These are phyloP conservation scores for Coemansia sp. DNA, from an alignment of 192 early-diverging fungal species.

Conservation along the genomic window DNA sequence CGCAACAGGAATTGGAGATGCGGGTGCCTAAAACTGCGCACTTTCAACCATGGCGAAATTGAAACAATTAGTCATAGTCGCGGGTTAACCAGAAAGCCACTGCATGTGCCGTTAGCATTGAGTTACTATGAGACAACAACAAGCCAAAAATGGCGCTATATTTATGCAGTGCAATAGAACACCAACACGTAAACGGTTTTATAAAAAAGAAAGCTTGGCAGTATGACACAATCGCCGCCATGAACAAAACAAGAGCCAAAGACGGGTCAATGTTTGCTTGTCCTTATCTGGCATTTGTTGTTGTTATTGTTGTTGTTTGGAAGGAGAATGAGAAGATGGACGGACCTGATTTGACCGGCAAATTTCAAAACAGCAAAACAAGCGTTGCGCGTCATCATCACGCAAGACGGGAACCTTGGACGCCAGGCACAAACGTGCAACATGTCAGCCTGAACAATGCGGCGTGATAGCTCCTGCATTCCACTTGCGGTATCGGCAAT, in stretches of 20 bases:
- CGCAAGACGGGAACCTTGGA: neutral
- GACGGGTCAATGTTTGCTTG: neutral
- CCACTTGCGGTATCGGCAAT: neutral
- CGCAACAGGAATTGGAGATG: too few relatives aligned
- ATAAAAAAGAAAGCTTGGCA: neutral
- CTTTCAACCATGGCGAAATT: too few relatives aligned
- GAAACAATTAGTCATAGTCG: too few relatives aligned
- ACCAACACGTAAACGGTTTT: neutral
- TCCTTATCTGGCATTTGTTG: neutral
- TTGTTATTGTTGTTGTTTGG: neutral
- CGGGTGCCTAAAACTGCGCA: too few relatives aligned
- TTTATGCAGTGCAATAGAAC: neutral
- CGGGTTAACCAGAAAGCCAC: neutral
- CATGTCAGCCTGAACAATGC: neutral
- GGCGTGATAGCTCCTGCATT: neutral
- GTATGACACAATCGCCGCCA: neutral
- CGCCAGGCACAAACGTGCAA: neutral
- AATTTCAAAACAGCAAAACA: neutral
- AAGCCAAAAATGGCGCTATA: neutral
- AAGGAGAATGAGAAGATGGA: neutral
- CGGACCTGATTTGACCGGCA: neutral
- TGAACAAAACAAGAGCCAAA: neutral
- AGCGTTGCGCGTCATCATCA: neutral
- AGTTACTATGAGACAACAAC: conserved; percentile 1
- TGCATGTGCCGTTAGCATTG: neutral